Evolutionary conservation across 768 basidiomycete genomes (phyloP).

Genomic region (Tricholomella constricta): DNA sequence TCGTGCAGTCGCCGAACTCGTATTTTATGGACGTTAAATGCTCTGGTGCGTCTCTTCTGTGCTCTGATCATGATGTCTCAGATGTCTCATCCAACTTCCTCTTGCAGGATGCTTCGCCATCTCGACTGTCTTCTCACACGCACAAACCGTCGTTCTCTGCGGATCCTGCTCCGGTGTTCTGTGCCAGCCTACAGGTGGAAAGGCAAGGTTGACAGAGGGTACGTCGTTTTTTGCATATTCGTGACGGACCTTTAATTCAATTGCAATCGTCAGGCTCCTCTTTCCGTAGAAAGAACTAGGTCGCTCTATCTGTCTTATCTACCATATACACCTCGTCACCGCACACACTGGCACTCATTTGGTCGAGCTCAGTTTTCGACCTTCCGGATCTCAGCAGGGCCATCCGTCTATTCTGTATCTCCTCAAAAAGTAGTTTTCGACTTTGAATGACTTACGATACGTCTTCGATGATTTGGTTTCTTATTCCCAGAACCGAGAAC

Average conservation of each 20-base stretch:
- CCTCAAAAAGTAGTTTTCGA: conserved; percentile 10
- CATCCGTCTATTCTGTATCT: conserved; percentile 8
- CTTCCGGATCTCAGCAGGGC: conserved; percentile 8
- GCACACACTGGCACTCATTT: conserved; percentile 5
- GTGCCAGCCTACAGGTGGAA: conserved; percentile 98
- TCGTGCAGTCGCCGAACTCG: conserved; percentile 97
- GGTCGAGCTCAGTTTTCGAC: conserved; percentile 3
- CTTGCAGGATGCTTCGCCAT: conserved; percentile 84
- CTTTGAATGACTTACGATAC: conserved; percentile 4
- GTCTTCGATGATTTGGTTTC: conserved; percentile 5
- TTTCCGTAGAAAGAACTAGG: conserved; percentile 94
- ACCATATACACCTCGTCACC: conserved; percentile 12
- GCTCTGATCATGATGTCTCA: background rate
- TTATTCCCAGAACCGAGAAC: background rate
- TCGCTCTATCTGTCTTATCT: conserved; percentile 22
- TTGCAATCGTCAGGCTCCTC: conserved; percentile 73
- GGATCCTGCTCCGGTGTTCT: conserved; percentile 90
- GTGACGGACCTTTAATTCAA: conserved; percentile 7
- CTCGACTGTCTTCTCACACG: conserved; percentile 99
- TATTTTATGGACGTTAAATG: conserved; percentile 99
- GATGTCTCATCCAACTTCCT: conserved; percentile 12
- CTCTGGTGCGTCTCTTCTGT: conserved; percentile 63
- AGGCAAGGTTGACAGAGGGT: conserved; percentile 98
- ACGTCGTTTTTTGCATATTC: conserved; percentile 29
- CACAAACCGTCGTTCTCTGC: conserved; percentile 96